These are phyloP conservation scores for Choanephora cucurbitarum DNA, from an alignment of 371 early-diverging fungal species.

Conservation along the genomic window DNA sequence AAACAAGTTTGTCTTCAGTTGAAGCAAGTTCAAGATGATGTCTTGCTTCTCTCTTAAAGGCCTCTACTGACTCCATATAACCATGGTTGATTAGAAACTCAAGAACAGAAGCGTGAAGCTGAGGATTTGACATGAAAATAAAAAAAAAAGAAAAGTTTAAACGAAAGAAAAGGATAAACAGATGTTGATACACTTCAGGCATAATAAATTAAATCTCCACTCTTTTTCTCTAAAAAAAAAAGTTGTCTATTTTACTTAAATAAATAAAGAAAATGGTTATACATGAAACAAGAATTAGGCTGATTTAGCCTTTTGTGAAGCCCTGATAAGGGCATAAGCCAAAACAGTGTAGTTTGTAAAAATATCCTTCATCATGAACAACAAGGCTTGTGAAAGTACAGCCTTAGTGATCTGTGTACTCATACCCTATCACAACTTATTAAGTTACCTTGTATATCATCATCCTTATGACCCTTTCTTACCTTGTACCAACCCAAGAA, in stretches of 20 bases:
- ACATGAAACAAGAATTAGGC: slow-evolving; percentile 4
- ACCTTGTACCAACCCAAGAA: slow-evolving; percentile 93
- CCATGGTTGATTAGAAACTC: slow-evolving; percentile 50
- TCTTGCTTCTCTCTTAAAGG: slow-evolving; percentile 52
- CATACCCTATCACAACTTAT: slow-evolving; percentile 95
- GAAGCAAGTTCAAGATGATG: slow-evolving; percentile 27
- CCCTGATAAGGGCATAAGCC: slow-evolving; percentile 48
- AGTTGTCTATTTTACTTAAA: too few species aligned
- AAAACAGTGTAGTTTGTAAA: slow-evolving; percentile 69
- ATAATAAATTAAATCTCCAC: background rate
- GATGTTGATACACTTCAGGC: too few species aligned
- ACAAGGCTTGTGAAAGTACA: slow-evolving; percentile 91
- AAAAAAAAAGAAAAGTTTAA: background rate
- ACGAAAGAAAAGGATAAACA: background rate
- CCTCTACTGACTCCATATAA: slow-evolving; percentile 44
- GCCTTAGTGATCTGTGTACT: slow-evolving; percentile 96
- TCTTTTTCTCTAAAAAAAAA: background rate
- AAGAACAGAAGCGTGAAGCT: slow-evolving; percentile 27
- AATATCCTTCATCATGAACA: slow-evolving; percentile 94
- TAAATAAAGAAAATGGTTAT: background rate
- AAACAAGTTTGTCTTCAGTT: slow-evolving; percentile 16
- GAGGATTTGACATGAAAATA: slow-evolving; percentile 8
- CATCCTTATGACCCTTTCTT: too few species aligned
- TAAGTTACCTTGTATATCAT: too few species aligned
- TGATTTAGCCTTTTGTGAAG: slow-evolving; percentile 21